Conservation (phyloP, 345 rosid species). For the Triadica sebifera region DNA sequence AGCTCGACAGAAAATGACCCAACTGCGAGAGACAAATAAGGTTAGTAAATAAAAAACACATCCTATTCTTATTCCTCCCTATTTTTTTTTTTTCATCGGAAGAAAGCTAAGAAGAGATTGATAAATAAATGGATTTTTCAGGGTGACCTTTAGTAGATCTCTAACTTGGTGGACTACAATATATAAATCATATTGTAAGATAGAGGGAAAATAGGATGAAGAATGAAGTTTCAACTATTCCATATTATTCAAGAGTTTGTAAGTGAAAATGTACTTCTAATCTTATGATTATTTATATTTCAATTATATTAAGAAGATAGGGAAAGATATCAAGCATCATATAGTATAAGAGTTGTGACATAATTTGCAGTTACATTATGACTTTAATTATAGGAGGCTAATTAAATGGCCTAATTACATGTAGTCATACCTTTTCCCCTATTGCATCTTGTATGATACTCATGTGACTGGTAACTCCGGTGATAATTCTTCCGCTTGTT, state of each 20-base stretch:
- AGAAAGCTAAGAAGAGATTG: no score
- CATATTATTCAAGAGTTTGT: no score
- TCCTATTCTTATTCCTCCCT: no score
- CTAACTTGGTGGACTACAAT: no score
- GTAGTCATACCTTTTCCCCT: slow-evolving; percentile 54
- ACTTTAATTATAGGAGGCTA: not conserved
- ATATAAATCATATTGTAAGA: no score
- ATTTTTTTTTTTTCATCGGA: no score
- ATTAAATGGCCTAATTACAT: not conserved
- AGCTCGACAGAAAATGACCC: slow-evolving; percentile 61
- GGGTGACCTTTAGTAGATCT: no score
- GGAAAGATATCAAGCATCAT: not conserved
- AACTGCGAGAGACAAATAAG: slow-evolving; percentile 29
- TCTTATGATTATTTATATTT: no score
- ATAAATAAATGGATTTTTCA: no score
- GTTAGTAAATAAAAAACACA: not conserved
- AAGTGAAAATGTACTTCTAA: no score
- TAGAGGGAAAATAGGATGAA: not conserved
- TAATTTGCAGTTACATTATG: no score
- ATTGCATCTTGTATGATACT: slow-evolving; percentile 59
- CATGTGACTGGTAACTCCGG: slow-evolving; percentile 56
- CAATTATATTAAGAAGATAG: not conserved
- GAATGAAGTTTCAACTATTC: not conserved
- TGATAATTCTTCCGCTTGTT: slow-evolving; percentile 49
- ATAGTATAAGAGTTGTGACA: not conserved